Evolutionary conservation across 2,329 filamentous ascomycete genomes (phyloP).

Genomic region (Elsinoe fawcettii): DNA sequence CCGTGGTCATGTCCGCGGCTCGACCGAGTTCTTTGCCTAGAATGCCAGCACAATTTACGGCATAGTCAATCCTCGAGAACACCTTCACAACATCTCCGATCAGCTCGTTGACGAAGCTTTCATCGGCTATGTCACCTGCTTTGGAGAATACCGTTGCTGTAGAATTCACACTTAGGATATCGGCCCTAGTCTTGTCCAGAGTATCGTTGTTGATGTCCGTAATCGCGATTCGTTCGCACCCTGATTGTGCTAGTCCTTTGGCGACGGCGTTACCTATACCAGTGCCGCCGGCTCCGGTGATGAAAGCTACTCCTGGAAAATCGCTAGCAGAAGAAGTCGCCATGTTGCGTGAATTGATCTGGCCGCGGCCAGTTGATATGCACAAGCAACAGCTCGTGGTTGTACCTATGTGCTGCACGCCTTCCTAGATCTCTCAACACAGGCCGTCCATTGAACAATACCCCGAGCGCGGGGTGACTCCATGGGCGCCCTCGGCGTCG

Average conservation of each 20-base stretch:
- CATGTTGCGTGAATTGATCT: neutral
- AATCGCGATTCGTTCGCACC: constrained; percentile 37
- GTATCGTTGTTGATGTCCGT: constrained; percentile 33
- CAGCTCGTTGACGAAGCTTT: constrained; percentile 26
- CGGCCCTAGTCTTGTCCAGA: constrained; percentile 29
- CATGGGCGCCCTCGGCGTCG: too few species aligned
- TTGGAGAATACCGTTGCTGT: constrained; percentile 24
- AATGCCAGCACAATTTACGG: constrained; percentile 41
- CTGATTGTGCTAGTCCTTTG: constrained; percentile 39
- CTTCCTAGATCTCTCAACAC: too few species aligned
- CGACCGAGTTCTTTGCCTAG: constrained; percentile 30
- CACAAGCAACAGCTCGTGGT: too few species aligned
- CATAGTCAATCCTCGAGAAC: constrained; percentile 41
- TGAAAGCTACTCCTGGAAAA: constrained; percentile 28
- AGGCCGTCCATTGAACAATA: too few species aligned
- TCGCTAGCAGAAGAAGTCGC: neutral
- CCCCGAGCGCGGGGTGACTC: too few species aligned
- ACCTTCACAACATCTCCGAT: constrained; percentile 23
- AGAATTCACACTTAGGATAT: constrained; percentile 25
- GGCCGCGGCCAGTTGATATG: too few species aligned
- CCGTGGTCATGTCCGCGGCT: constrained; percentile 30
- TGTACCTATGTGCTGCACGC: too few species aligned
- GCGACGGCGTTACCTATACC: constrained; percentile 40
- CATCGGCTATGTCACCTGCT: constrained; percentile 33
- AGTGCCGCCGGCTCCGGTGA: constrained; percentile 28